Evolutionary conservation across 2,329 filamentous ascomycete genomes (phyloP).

Genomic region (Neofusicoccum sp.): DNA sequence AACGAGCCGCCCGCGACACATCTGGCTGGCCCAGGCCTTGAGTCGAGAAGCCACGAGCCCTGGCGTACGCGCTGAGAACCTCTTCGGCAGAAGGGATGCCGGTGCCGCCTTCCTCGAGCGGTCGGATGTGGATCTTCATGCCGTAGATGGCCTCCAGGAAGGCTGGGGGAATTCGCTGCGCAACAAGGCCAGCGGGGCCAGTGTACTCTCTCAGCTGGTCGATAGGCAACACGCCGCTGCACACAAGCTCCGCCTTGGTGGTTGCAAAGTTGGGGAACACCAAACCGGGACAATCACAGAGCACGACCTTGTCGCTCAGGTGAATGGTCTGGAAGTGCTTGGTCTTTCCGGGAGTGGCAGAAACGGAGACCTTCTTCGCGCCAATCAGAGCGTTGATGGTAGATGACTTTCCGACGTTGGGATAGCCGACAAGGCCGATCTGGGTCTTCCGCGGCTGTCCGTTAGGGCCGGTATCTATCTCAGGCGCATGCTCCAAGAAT

Average conservation of each 20-base stretch:
- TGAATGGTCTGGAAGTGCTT: constrained; percentile 99
- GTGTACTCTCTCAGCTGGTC: constrained; percentile 93
- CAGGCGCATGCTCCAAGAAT: constrained; percentile 73
- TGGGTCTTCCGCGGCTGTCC: constrained; percentile 64
- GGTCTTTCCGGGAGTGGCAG: constrained; percentile 94
- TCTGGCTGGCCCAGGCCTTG: constrained; percentile 88
- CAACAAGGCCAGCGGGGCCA: constrained; percentile 79
- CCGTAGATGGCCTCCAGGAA: constrained; percentile 95
- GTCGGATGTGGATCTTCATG: constrained; percentile 78
- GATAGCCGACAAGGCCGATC: constrained; percentile 94
- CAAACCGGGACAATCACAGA: constrained; percentile 97
- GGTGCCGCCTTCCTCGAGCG: constrained; percentile 88
- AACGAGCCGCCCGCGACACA: constrained; percentile 84
- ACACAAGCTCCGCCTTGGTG: constrained; percentile 94
- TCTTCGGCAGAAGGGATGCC: constrained; percentile 83
- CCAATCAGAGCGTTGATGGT: constrained; percentile 99
- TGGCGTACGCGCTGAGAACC: constrained; percentile 80
- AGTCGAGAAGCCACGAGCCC: constrained; percentile 85
- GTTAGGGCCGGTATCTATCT: constrained; percentile 52
- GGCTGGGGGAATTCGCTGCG: constrained; percentile 77
- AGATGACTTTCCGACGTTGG: constrained; percentile 98
- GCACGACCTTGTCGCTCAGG: constrained; percentile 80
- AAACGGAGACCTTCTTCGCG: constrained; percentile 97
- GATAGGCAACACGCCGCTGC: constrained; percentile 91
- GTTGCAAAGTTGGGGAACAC: constrained; percentile 98